Percentiles rank a stretch among this genome's conserved stretches.
Conservation (phyloP, 371 early-diverging fungal genomes). For the Mucor ambiguus region DNA sequence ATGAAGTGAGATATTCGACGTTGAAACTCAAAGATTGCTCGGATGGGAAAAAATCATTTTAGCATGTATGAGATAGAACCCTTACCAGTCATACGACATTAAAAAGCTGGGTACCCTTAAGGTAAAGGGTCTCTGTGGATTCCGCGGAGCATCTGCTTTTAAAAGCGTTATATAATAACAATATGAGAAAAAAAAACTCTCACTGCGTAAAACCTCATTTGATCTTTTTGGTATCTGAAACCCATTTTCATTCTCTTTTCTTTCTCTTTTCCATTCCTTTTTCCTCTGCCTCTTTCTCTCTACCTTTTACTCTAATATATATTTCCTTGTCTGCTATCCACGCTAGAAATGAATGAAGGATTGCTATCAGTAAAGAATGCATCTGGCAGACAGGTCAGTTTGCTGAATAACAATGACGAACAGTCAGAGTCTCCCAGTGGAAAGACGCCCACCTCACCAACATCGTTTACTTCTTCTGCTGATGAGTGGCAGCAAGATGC, state of each 20-base stretch:
- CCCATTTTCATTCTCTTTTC: conserved; percentile 8
- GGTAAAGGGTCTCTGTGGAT: conserved; percentile 10
- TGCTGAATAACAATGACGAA: conserved; percentile 35
- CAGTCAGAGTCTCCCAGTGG: neutral
- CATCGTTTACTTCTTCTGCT: conserved; percentile 6
- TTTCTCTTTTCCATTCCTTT: conserved; percentile 1
- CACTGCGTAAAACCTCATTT: conserved; percentile 7
- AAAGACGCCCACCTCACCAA: conserved; percentile 5
- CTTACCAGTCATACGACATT: conserved; percentile 4
- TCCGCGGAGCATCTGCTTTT: conserved; percentile 3
- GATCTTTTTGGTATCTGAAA: conserved; percentile 8
- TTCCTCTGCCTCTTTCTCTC: neutral
- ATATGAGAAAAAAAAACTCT: conserved; percentile 2
- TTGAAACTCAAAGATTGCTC: neutral
- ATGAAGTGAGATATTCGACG: neutral
- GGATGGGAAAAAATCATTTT: neutral
- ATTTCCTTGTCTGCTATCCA: neutral
- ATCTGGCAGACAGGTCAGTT: conserved; percentile 44
- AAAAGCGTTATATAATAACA: conserved; percentile 2
- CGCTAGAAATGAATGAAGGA: conserved; percentile 23
- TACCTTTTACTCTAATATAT: neutral
- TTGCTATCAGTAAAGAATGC: conserved; percentile 40
- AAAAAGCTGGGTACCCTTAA: conserved; percentile 8
- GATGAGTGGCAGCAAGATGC: conserved; percentile 20
- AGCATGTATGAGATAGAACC: neutral